Evolutionary conservation across 1,139 yeast species (phyloP).

Genomic region (Suzukiozyma palmioleophila): DNA sequence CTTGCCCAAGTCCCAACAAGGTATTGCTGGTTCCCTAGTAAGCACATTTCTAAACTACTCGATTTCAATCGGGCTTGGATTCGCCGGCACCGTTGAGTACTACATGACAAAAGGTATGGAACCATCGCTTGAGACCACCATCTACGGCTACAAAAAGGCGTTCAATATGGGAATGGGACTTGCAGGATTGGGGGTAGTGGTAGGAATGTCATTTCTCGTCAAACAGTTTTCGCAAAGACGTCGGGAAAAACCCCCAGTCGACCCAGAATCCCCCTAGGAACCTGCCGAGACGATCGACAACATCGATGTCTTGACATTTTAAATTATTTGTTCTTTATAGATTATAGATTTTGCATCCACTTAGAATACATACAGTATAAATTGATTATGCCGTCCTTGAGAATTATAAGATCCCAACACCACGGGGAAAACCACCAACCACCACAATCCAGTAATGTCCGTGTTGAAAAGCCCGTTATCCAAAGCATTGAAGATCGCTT

Average conservation of each 20-base stretch:
- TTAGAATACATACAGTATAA: too few relatives aligned
- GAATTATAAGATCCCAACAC: too few relatives aligned
- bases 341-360: too few relatives aligned
- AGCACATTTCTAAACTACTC: constrained; percentile 61
- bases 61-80: constrained; percentile 58
- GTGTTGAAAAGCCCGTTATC: constrained; percentile 30
- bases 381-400: too few relatives aligned
- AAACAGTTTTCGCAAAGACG: constrained; percentile 7
- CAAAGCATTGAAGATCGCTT: constrained; percentile 56
- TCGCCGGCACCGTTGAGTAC: constrained; percentile 58
- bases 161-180: constrained; percentile 50
- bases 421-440: too few relatives aligned
- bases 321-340: too few relatives aligned
- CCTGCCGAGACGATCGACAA: too few relatives aligned
- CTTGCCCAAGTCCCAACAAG: constrained; percentile 55
- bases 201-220: constrained; percentile 19
- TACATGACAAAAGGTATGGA: constrained; percentile 31
- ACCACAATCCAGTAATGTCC: too few relatives aligned
- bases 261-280: background rate
- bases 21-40: constrained; percentile 62
- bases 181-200: constrained; percentile 40
- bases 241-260: constrained; percentile 3
- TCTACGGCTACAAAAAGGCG: constrained; percentile 40
- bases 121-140: constrained; percentile 19
- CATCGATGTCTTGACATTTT: too few relatives aligned